phyloP scores from a whole-genome alignment of 208 protist genomes.

The Trypanosoma conorhini region DNA sequence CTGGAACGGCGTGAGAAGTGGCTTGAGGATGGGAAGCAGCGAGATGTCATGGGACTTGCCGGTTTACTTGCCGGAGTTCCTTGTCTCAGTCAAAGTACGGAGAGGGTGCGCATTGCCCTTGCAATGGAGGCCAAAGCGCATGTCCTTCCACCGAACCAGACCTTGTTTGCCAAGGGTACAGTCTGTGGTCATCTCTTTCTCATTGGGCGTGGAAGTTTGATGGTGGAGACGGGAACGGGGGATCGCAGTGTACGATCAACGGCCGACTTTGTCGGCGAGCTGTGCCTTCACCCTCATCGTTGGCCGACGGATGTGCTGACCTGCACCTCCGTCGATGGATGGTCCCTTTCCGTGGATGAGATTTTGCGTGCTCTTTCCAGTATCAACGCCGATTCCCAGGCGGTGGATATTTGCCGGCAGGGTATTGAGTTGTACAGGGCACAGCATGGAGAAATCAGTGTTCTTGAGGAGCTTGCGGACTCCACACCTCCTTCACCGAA shows the following conservation, averaged over 20 bases:
- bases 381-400: conserved; percentile 57
- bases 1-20: conserved; percentile 56
- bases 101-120: conserved; percentile 62
- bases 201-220: conserved; percentile 66
- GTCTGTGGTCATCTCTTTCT: conserved; percentile 72
- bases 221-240: conserved; percentile 28
- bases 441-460: conserved; percentile 57
- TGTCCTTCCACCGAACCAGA: conserved; percentile 49
- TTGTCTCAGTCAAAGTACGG: conserved; percentile 83
- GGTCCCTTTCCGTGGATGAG: conserved; percentile 50
- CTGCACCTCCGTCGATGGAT: conserved; percentile 74
- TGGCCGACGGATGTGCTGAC: conserved; percentile 65
- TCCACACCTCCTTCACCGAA: neutral
- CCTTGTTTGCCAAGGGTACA: conserved; percentile 40
- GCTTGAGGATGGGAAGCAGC: conserved; percentile 67
- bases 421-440: conserved; percentile 73
- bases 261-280: conserved; percentile 71
- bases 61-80: conserved; percentile 72
- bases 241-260: conserved; percentile 9
- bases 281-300: conserved; percentile 72
- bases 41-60: conserved; percentile 68
- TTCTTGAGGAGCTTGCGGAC: conserved; percentile 39
- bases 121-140: conserved; percentile 43
- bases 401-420: conserved; percentile 74
- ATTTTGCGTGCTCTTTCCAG: conserved; percentile 50